Conservation (phyloP, 305 asterid species). For the Nicotiana rustica region DNA sequence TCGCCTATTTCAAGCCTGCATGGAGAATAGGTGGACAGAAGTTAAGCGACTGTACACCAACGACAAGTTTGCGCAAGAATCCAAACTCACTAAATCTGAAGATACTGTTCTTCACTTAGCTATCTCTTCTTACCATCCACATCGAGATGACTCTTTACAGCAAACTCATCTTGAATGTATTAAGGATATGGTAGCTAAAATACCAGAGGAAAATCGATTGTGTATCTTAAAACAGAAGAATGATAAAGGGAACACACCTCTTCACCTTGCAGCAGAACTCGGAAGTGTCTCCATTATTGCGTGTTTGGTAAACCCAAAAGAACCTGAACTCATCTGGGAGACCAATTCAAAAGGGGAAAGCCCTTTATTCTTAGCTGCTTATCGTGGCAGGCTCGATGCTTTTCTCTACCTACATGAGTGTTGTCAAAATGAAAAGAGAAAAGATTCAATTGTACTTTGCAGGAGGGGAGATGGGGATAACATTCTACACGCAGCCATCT, state of each 20-base stretch:
- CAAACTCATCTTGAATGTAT: neutral
- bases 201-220: neutral
- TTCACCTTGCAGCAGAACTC: conserved; percentile 58
- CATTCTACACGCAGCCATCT: conserved; percentile 53
- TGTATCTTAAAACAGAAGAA: conserved; percentile 33
- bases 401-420: conserved; percentile 41
- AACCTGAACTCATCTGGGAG: conserved; percentile 25
- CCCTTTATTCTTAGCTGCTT: conserved; percentile 56
- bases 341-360: conserved; percentile 53
- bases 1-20: conserved; percentile 37
- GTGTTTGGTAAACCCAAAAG: conserved; percentile 25
- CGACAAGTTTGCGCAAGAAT: neutral
- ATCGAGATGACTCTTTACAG: neutral
- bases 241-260: conserved; percentile 55
- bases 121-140: conserved; percentile 45
- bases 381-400: conserved; percentile 42
- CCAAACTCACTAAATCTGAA: conserved; percentile 49
- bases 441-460: conserved; percentile 40
- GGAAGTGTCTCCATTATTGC: conserved; percentile 44
- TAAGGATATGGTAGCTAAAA: conserved; percentile 35
- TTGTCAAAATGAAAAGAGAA: conserved; percentile 23
- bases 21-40: conserved; percentile 41
- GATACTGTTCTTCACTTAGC: conserved; percentile 59
- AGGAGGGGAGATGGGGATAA: conserved; percentile 55
- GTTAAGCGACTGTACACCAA: conserved; percentile 31